Evolutionary conservation across 2,329 filamentous ascomycete genomes (phyloP), one percentile per base, ranked within the genome.

Genomic region (Colletotrichum spaethianum): DNA sequence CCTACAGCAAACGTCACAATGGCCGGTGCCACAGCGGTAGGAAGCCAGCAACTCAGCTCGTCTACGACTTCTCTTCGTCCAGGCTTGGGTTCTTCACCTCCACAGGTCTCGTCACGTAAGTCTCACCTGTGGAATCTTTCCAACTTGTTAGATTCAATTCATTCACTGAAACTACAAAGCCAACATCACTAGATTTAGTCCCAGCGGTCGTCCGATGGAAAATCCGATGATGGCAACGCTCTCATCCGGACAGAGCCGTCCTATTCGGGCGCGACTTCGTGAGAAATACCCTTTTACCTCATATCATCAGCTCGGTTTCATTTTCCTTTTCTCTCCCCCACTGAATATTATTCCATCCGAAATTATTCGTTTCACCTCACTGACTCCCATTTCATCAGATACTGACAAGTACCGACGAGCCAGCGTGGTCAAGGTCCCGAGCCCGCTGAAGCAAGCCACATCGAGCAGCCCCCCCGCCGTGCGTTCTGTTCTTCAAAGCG

Each of bases 341-440:
- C 3, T 23, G 20, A 12, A 33, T 18, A 1, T 12, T 4, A 50
- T 1, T 2, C 5, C 7, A 3, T 26, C n/a, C 3, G 20, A 38
- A 6, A 23, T 9, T 28, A 11, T 14, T 48, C 8, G 2, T 36
- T 11, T 38, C 4, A 18, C 50, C 9, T 48, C 31, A 26, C 44
- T 62, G 16, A 31, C 26, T 62, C 11, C 42, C n/a, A 11, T 26
- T 31, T 8, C 16, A 6, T 26, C 26, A 71, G 68, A 63, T 20
- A 71, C 56, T 14, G 68, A 71, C 42, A n/a, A 52, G 16, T 57
- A 68, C 33, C 65, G 66, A 44, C 59, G 68, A 57, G 68, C 68
- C 11, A 68, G 64, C 3, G 48, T 71, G 36, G 42, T 71, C 28
- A 31, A 42, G 26, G 14, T 60, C 16, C 18, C 46, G 12, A 68